Evolutionary conservation across 129 eudicot species (phyloP).

Genomic region (Ambrosia trifida): DNA sequence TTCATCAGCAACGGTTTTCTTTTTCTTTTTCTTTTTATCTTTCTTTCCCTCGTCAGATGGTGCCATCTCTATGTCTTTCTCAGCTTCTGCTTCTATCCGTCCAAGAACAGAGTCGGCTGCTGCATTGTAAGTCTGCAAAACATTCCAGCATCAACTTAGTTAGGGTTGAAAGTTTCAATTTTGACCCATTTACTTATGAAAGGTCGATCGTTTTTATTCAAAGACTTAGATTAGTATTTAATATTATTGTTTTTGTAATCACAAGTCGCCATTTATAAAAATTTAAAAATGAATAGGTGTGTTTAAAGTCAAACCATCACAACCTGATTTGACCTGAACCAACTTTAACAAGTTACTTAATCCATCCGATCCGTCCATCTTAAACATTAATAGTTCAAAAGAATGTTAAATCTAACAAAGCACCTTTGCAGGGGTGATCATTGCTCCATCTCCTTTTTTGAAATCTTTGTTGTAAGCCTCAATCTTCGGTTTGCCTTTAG

Average conservation of each 20-base stretch:
- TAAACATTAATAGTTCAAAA: background rate
- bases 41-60: slow-evolving; percentile 45
- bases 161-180: too few species aligned
- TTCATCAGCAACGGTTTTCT: slow-evolving; percentile 42
- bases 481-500: slow-evolving; percentile 90
- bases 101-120: slow-evolving; percentile 81
- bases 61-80: slow-evolving; percentile 38
- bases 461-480: slow-evolving; percentile 86
- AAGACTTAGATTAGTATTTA: too few species aligned
- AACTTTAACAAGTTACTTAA: too few species aligned
- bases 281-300: too few species aligned
- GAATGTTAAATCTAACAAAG: background rate
- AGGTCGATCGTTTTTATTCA: too few species aligned
- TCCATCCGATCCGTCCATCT: too few species aligned
- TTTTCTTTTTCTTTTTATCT: slow-evolving; percentile 54
- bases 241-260: too few species aligned
- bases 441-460: slow-evolving; percentile 77
- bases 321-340: too few species aligned
- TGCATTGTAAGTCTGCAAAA: slow-evolving; percentile 69
- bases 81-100: slow-evolving; percentile 50
- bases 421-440: slow-evolving; percentile 93
- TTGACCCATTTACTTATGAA: background rate
- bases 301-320: too few species aligned
- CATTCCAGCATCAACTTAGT: background rate
- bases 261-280: background rate